Evolutionary conservation across 345 rosid genomes (phyloP), one percentile per base, ranked within the genome.

Genomic region (Cardamine chenopodiifolia): DNA sequence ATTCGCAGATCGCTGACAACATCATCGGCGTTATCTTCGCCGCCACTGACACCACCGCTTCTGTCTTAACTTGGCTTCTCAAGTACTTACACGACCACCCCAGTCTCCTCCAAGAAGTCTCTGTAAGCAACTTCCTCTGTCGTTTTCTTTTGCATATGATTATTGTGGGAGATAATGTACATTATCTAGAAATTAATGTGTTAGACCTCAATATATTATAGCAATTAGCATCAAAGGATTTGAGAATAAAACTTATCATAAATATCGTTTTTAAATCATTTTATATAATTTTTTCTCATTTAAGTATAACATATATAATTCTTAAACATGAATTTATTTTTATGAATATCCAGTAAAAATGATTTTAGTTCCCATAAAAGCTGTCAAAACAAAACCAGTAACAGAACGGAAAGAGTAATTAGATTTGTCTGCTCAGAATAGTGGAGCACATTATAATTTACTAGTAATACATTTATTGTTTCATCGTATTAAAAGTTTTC

Each of bases 41-140:
- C 42, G 97, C 98, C 57, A 95, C 90, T n/a, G 98, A 94, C 58
- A 91, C 97, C 8, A 94, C 98, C 18, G 97, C 97, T 11, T 88
- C 92, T 71, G 90, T 82, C 40, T 76, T 90, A 13, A 94, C 98
- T 15, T 94, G 97, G 97, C 80, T 86, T 57, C 79, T 94, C 63
- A 94, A 94, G 83, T 90, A 91, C 81, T 78, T 94, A 72, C 92
- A 86, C 68, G 98, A 94, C 50, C 82, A 91, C 53, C 47, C 64
- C 3, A 82, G 80, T 40, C 49, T 88, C 64, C 86, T 91, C 29
- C 86, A 82, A 44, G 87, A 90, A 53, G 90, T 90, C 59, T 70
- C 72, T 59, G 98, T 94, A 86, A 82, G 65, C 47, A 53, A 54
- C 40, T 60, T 8, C 8, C 14, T 31, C 14, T 47, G 1, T 48